Evolutionary conservation across 2,329 filamentous ascomycete species (phyloP), one percentile per base, ranked within the genome.

Genomic region (Arthrinium puccinioides): DNA sequence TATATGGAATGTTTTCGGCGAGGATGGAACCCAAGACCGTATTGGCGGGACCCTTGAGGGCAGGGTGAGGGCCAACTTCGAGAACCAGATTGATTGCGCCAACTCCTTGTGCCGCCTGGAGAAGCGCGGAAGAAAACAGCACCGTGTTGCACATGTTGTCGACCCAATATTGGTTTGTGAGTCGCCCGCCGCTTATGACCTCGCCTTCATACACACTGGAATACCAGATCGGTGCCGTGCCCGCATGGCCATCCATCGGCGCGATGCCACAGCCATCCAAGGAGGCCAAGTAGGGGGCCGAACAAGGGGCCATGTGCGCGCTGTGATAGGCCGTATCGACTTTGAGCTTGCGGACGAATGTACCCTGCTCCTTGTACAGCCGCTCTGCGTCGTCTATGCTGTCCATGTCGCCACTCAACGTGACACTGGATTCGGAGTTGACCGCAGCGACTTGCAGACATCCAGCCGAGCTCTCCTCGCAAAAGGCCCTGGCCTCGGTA

Each of bases 281-380:
- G 9, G 23, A 20, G 16, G 34, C 35, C 9, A 50, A 11, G 29
- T 45, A 43, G 13, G 28, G 27, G 5, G 42, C 19, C 40, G 39
- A 3, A 29, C 35, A 24, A 9, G 19, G 25, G 0, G 28, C n/a
- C 57, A 65, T 65, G 32, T 63, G 58, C 13, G 53, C 49, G 1
- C 57, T 59, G 38, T 62, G 59, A 39, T 66, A 67, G 0, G 63
- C 63, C 9, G 39, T 57, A 32, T 61, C 54, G 9, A 62, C 56
- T n/a, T 50, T 49, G 1, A 66, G 48, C 2, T 26, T 25, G 5
- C 55, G 41, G 3, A 44, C 38, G 32, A 61, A 54, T 3, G 41
- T 34, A 8, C 37, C 25, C 1, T 43, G 32, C 6, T 40, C 42
- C 3, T 46, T 34, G 0, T 53, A 20, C 2, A 50, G 15, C 0